phyloP scores from a whole-genome alignment of 2,329 filamentous ascomycete species.

The Pyrenochaeta sp. region DNA sequence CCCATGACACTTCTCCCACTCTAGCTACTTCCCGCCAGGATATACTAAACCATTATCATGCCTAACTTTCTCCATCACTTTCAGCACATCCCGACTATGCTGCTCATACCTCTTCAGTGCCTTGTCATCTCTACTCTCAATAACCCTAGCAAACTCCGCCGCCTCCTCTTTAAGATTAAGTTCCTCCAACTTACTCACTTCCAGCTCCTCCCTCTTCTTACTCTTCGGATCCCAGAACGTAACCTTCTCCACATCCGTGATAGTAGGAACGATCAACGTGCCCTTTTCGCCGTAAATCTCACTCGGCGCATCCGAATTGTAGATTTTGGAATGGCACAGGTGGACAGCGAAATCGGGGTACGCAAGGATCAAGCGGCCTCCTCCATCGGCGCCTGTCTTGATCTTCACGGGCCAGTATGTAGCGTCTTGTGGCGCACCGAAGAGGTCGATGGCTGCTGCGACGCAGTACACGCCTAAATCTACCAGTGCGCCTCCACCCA shows the following conservation, averaged over 20 bases:
- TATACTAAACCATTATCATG: constrained; percentile 56
- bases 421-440: constrained; percentile 53
- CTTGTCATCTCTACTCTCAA: constrained; percentile 50
- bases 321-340: constrained; percentile 55
- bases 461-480: constrained; percentile 61
- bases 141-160: constrained; percentile 55
- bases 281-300: constrained; percentile 60
- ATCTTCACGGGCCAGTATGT: constrained; percentile 56
- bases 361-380: constrained; percentile 53
- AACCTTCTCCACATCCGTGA: constrained; percentile 56
- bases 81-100: constrained; percentile 53
- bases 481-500: constrained; percentile 57
- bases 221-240: constrained; percentile 54
- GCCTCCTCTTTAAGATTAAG: constrained; percentile 60
- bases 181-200: constrained; percentile 44
- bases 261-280: constrained; percentile 54
- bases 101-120: constrained; percentile 51
- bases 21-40: constrained; percentile 28
- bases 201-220: constrained; percentile 53
- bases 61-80: constrained; percentile 55
- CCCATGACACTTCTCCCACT: too few species aligned
- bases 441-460: constrained; percentile 57
- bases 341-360: constrained; percentile 57
- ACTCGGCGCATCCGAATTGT: constrained; percentile 52
- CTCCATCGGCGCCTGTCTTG: constrained; percentile 57